These are phyloP conservation scores for Viola pubescens DNA, from an alignment of 441 rosid genomes.

Conservation along the genomic window DNA sequence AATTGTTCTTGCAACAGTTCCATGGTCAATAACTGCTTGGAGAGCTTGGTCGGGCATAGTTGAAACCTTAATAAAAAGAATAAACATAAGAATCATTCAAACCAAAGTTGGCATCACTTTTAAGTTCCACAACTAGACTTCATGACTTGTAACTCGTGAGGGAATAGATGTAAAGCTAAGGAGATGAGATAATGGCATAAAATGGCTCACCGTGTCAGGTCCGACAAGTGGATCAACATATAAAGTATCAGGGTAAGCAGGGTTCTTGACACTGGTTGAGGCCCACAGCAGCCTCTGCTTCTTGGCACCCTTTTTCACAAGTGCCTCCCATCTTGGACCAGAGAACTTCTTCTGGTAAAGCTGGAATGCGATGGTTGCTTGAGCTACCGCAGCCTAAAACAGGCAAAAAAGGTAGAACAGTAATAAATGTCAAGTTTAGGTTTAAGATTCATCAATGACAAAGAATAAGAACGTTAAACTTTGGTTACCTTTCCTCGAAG, in stretches of 20 bases:
- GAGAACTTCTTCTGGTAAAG: slow-evolving; percentile 97
- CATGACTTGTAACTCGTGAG: not conserved
- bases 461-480: not conserved
- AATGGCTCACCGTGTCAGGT: slow-evolving; percentile 78
- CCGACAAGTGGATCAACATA: slow-evolving; percentile 89
- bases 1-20: slow-evolving; percentile 74
- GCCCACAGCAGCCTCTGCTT: slow-evolving; percentile 96
- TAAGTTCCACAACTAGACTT: not conserved
- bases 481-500: slow-evolving; percentile 84
- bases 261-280: slow-evolving; percentile 91
- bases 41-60: slow-evolving; percentile 99
- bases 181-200: not conserved
- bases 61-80: slow-evolving; percentile 49
- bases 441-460: no score
- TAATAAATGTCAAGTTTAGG: slow-evolving; percentile 7
- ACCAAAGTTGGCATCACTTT: not conserved
- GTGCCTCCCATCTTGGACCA: slow-evolving; percentile 96
- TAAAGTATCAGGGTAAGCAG: slow-evolving; percentile 80
- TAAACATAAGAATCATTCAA: slow-evolving; percentile 3
- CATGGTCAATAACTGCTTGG: slow-evolving; percentile 83
- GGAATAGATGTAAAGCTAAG: not conserved
- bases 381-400: slow-evolving; percentile 92
- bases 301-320: slow-evolving; percentile 95
- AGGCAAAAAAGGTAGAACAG: not conserved
- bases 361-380: slow-evolving; percentile 85